Percentiles rank a stretch among this genome's conserved stretches.
Evolutionary conservation across 352 stramenopile species (phyloP).

Genomic region (Blastocystis sp.): DNA sequence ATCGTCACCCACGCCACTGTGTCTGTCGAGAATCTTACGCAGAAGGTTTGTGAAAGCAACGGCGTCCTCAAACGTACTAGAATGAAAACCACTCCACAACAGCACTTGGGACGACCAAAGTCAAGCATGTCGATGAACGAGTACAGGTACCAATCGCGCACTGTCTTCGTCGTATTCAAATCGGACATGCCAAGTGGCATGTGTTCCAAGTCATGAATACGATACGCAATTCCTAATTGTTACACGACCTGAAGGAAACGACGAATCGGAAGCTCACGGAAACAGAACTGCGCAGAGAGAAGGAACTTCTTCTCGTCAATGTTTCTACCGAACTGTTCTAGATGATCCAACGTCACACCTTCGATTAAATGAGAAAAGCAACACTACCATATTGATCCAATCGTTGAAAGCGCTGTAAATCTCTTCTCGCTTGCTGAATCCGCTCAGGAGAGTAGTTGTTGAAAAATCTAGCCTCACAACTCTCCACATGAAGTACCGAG

Average conservation of each 20-base stretch:
- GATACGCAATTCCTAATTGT: slow-evolving; percentile 71
- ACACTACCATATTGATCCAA: slow-evolving; percentile 54
- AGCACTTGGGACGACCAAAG: slow-evolving; percentile 59
- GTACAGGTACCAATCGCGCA: slow-evolving; percentile 66
- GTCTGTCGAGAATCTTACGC: slow-evolving; percentile 46
- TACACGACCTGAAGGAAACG: slow-evolving; percentile 52
- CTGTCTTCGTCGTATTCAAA: slow-evolving; percentile 58
- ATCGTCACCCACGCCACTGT: not conserved
- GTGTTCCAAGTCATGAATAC: slow-evolving; percentile 82
- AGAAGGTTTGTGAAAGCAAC: slow-evolving; percentile 55
- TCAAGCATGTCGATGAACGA: slow-evolving; percentile 64
- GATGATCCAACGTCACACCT: slow-evolving; percentile 70
- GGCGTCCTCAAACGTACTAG: slow-evolving; percentile 54
- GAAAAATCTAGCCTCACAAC: not conserved
- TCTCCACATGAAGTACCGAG: not conserved
- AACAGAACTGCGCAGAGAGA: slow-evolving; percentile 84
- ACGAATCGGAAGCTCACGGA: slow-evolving; percentile 91
- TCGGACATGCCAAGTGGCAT: slow-evolving; percentile 79
- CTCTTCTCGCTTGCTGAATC: slow-evolving; percentile 4
- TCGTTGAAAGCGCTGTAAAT: slow-evolving; percentile 25
- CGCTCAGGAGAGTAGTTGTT: slow-evolving; percentile 40
- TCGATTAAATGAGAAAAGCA: not conserved
- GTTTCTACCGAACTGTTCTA: slow-evolving; percentile 74
- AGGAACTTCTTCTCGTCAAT: slow-evolving; percentile 74
- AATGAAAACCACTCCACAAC: slow-evolving; percentile 14